Conservation (phyloP, 78 protist genomes). For the Acrasis kona region DNA sequence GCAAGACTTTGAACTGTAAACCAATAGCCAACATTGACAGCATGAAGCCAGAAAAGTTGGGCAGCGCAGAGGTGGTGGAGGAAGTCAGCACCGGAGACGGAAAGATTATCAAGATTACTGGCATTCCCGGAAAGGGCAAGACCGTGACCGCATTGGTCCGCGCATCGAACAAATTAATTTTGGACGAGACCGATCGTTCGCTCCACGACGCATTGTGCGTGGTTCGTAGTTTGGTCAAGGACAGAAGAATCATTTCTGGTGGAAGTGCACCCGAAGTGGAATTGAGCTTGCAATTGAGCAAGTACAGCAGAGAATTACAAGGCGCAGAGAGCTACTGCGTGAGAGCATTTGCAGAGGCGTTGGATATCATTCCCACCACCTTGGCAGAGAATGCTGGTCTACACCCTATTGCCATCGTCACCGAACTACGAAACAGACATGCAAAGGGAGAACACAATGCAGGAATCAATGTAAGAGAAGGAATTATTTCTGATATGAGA, state of each 20-base stretch:
- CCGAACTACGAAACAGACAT: conserved; percentile 88
- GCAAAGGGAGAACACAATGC: conserved; percentile 71
- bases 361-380: conserved; percentile 96
- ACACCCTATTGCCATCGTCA: conserved; percentile 89
- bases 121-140: conserved; percentile 60
- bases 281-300: conserved; percentile 54
- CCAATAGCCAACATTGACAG: conserved; percentile 88
- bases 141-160: conserved; percentile 83
- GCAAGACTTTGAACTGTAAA: conserved; percentile 83
- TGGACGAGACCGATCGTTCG: conserved; percentile 96
- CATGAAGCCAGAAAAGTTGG: conserved; percentile 82
- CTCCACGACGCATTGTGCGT: conserved; percentile 99
- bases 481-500: conserved; percentile 59
- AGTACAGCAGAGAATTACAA: conserved; percentile 54
- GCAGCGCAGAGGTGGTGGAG: conserved; percentile 81
- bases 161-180: conserved; percentile 88
- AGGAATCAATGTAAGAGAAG: conserved; percentile 92
- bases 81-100: conserved; percentile 74
- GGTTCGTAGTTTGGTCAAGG: conserved; percentile 94
- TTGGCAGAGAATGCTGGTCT: conserved; percentile 99
- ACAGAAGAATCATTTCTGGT: conserved; percentile 86
- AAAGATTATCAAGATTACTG: conserved; percentile 78
- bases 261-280: conserved; percentile 98
- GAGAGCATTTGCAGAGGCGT: conserved; percentile 91
- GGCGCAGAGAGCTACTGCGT: conserved; percentile 79